Base-by-base conservation (phyloP, 768 basidiomycete species). In the Mycena galericulata region DNA sequence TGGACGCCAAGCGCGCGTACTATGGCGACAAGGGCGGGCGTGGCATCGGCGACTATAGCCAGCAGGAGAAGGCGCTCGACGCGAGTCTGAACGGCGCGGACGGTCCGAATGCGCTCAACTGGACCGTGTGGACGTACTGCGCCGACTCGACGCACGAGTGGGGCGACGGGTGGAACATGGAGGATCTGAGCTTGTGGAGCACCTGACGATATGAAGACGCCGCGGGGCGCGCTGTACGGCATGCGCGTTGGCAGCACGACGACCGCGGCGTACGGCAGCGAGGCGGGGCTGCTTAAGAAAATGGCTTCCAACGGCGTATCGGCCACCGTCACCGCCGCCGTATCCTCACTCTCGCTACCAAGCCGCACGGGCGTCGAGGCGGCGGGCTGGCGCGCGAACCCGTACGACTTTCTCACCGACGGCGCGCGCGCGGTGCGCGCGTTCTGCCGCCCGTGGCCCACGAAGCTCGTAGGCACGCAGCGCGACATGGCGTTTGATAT, bases 151-250 rank as follows among this genome's bases (percentile, higher is more conserved):
- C 84, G 27, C 95, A 98, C 75, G 82, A 88, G 75, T 98, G 94
- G 94, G 96, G 97, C 17, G 97, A 99, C 79, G 91, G 91, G 1
- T 99, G 97, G 97, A 97, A 98, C 77, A 88, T 94, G 80, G 97
- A 99, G 81, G 97, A 99, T 80, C 78, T 99, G 65, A 95, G 93
- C 70, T 69, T 99, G 17, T 98, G 94, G 94, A 92, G 91, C 72
- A 71, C 78, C n/a, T 4, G 94, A 96, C 71, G 96, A 98, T 76
- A 68, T 89, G 66, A 72, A 74, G 56, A 76, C 71, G 41, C 67
- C 69, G 67, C 67, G 68, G 47, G 72, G 68, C 57, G 55, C 73
- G 45, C 47, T 74, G 47, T 70, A 72, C 41, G 71, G 73, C 1
- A 58, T 62, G n/a, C 36, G 53, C 10, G 27, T n/a, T 5, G 62